These are phyloP conservation scores for Lachnellula subtilissima DNA, from an alignment of 2,329 filamentous ascomycete genomes.

Conservation along the genomic window DNA sequence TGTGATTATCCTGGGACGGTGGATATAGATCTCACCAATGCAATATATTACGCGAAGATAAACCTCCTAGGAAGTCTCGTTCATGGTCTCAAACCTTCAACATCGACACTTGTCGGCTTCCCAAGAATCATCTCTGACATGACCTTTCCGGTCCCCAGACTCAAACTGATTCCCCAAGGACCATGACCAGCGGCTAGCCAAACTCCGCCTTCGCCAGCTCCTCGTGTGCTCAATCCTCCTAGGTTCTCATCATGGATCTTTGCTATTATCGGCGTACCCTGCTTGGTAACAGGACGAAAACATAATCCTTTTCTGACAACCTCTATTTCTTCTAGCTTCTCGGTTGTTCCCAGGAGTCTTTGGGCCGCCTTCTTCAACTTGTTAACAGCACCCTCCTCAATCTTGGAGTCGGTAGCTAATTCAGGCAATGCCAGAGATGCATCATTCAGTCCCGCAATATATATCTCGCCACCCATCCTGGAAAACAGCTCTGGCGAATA, in stretches of 20 bases:
- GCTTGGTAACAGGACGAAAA: slow-evolving; percentile 64
- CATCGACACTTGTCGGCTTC: slow-evolving; percentile 51
- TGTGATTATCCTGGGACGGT: no score
- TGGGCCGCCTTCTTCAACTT: slow-evolving; percentile 46
- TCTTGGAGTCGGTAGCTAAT: slow-evolving; percentile 44
- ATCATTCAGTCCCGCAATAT: slow-evolving; percentile 68
- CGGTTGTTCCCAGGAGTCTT: slow-evolving; percentile 42
- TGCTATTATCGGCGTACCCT: slow-evolving; percentile 59
- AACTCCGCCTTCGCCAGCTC: slow-evolving; percentile 52
- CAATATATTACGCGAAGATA: neutral
- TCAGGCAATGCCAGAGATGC: slow-evolving; percentile 54
- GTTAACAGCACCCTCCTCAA: slow-evolving; percentile 44
- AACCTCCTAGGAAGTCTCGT: neutral
- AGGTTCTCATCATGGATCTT: slow-evolving; percentile 53
- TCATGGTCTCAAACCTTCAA: slow-evolving; percentile 45
- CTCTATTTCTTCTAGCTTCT: slow-evolving; percentile 48
- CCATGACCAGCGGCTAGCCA: slow-evolving; percentile 70
- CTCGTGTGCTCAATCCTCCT: slow-evolving; percentile 40
- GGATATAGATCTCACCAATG: neutral
- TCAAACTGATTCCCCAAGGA: slow-evolving; percentile 65
- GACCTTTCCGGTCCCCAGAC: slow-evolving; percentile 64
- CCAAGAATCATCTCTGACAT: slow-evolving; percentile 66
- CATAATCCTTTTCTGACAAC: slow-evolving; percentile 63
- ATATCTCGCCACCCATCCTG: slow-evolving; percentile 62
- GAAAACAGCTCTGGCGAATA: slow-evolving; percentile 71